These are phyloP conservation scores for Gossypium gossypioides DNA, from an alignment of 441 rosid genomes.

Conservation along the genomic window DNA sequence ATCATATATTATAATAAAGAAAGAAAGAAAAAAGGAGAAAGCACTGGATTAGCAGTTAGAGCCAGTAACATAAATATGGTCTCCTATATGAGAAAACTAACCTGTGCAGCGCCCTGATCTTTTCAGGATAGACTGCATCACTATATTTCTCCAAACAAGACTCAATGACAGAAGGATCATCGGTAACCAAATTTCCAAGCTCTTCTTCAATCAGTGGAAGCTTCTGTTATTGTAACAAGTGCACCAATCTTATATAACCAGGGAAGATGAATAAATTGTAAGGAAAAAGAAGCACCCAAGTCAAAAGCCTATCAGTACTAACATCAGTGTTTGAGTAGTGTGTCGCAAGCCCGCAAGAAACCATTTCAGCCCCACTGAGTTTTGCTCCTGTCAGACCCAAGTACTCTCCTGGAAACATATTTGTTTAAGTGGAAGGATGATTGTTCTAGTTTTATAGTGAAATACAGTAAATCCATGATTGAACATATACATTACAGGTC, in stretches of 20 bases:
- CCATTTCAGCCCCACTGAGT: constrained; percentile 71
- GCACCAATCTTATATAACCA: constrained; percentile 10
- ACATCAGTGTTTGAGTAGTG: constrained; percentile 60
- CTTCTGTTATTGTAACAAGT: constrained; percentile 34
- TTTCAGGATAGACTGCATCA: constrained; percentile 54
- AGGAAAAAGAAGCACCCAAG: neutral
- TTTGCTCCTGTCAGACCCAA: constrained; percentile 76
- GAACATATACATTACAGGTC: neutral
- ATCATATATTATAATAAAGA: neutral
- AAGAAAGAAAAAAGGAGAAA: neutral
- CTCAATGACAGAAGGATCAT: constrained; percentile 80
- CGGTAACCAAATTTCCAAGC: constrained; percentile 60
- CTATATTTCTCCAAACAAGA: constrained; percentile 45
- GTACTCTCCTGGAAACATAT: constrained; percentile 65
- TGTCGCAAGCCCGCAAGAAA: constrained; percentile 80
- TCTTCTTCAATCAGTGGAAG: constrained; percentile 50
- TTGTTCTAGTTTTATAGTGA: neutral
- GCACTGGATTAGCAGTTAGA: neutral
- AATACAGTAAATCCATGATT: neutral
- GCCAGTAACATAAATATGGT: neutral
- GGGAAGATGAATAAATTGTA: constrained; percentile 5
- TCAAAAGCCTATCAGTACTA: constrained; percentile 12
- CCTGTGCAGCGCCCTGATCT: constrained; percentile 63
- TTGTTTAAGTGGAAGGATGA: constrained; percentile 1
- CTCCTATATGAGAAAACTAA: constrained; percentile 24